Evolutionary conservation across 2,329 filamentous ascomycete species (phyloP).

Genomic region (Fusarium mexicanum): DNA sequence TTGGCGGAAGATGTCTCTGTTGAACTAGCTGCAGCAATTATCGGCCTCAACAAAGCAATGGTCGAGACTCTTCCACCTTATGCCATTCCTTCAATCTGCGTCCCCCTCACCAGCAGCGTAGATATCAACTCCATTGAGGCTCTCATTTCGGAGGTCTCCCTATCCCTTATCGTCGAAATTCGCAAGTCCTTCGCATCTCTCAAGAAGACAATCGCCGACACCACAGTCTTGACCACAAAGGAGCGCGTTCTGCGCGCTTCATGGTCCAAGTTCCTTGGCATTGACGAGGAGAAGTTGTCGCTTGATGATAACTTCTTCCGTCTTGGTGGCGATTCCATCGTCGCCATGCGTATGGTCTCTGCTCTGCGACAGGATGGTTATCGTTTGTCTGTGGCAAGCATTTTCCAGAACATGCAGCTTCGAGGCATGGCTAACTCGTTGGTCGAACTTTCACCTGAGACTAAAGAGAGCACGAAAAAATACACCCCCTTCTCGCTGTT

Average conservation of each 20-base stretch:
- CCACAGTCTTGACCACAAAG: conserved; percentile 30
- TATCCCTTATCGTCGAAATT: conserved; percentile 27
- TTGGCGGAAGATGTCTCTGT: conserved; percentile 25
- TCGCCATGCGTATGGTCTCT: conserved; percentile 44
- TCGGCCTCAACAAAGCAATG: conserved; percentile 40
- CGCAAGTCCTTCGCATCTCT: conserved; percentile 26
- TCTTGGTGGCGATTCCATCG: conserved; percentile 40
- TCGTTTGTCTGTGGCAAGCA: conserved; percentile 40
- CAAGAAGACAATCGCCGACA: conserved; percentile 23
- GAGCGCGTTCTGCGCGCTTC: conserved; percentile 30
- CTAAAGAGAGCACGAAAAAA: conserved; percentile 1
- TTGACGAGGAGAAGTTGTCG: conserved; percentile 37
- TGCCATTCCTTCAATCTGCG: conserved; percentile 38
- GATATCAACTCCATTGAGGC: conserved; percentile 4
- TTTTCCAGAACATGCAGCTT: conserved; percentile 44
- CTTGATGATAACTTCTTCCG: conserved; percentile 45
- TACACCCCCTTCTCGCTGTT: conserved; percentile 39
- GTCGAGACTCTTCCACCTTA: conserved; percentile 41
- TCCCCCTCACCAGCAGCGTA: conserved; percentile 11
- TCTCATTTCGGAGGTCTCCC: conserved; percentile 3
- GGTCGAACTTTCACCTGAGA: conserved; percentile 8
- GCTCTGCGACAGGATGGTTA: conserved; percentile 37
- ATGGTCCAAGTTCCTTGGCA: conserved; percentile 35
- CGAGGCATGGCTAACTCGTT: conserved; percentile 36
- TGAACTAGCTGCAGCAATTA: conserved; percentile 33